Conservation (phyloP, 2,329 filamentous ascomycete genomes). For the Aureobasidium melanogenum region DNA sequence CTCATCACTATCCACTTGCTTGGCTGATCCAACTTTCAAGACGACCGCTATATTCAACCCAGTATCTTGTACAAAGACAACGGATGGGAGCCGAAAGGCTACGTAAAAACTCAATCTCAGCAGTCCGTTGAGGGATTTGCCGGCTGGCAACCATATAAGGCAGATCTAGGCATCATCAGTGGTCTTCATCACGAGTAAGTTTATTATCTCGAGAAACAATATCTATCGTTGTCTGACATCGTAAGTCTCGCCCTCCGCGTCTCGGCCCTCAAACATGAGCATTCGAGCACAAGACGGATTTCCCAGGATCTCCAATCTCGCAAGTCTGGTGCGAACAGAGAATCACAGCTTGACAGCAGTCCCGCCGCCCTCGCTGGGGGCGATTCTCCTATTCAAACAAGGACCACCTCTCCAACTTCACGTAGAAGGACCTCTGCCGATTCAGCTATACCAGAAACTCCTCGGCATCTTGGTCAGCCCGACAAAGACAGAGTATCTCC, state of each 20-base stretch:
- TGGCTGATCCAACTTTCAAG: background rate
- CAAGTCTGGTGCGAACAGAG: background rate
- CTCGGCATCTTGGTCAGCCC: background rate
- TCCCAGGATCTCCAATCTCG: background rate
- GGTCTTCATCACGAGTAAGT: conserved; percentile 4
- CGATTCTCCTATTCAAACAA: background rate
- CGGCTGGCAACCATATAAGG: background rate
- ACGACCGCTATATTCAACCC: background rate
- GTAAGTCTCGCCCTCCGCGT: background rate
- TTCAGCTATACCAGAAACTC: background rate
- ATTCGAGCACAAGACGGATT: background rate
- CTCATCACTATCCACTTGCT: background rate
- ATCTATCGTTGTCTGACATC: background rate
- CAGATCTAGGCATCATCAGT: background rate
- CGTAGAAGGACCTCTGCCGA: background rate
- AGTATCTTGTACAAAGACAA: background rate
- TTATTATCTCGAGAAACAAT: too few species aligned
- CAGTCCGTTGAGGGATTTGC: background rate
- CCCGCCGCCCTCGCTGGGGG: background rate
- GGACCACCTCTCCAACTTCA: background rate
- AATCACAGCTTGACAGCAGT: background rate
- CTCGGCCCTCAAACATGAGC: background rate
- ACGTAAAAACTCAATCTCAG: background rate
- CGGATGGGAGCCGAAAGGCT: background rate
- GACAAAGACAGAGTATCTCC: background rate